These are phyloP conservation scores for Penicillium dipodomyicola DNA, from an alignment of 495 filamentous ascomycete genomes.

Conservation along the genomic window DNA sequence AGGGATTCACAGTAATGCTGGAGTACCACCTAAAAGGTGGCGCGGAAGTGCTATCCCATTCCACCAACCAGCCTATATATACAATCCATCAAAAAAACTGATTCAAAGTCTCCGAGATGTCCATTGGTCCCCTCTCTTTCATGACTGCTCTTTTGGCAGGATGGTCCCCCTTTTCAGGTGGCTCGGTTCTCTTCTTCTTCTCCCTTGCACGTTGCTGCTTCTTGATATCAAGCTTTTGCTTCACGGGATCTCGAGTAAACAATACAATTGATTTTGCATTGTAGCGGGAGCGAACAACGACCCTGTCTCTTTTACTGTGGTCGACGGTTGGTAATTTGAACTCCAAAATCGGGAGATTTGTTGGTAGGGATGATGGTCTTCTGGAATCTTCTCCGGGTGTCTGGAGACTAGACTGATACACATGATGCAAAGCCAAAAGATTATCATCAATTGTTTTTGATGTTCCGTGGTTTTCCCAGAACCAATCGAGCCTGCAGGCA, in stretches of 20 bases:
- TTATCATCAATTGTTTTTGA: background rate
- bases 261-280: slow-evolving; percentile 9
- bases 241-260: slow-evolving; percentile 8
- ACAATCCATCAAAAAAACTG: slow-evolving; percentile 22
- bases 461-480: slow-evolving; percentile 1
- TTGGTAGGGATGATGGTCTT: background rate
- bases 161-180: background rate
- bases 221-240: background rate
- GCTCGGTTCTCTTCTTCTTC: slow-evolving; percentile 9
- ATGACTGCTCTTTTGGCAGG: slow-evolving; percentile 23
- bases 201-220: slow-evolving; percentile 10
- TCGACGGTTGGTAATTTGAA: slow-evolving; percentile 4
- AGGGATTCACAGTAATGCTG: background rate
- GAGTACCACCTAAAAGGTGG: background rate
- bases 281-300: slow-evolving; percentile 8
- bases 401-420: slow-evolving; percentile 7
- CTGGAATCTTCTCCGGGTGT: background rate
- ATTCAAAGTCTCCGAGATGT: slow-evolving; percentile 24
- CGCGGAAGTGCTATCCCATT: background rate
- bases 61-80: background rate
- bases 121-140: slow-evolving; percentile 21
- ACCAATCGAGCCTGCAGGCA: slow-evolving; percentile 11
- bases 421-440: slow-evolving; percentile 4
- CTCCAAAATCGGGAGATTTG: slow-evolving; percentile 5
- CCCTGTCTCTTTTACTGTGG: slow-evolving; percentile 4